Conservation (phyloP, 2,329 filamentous ascomycete genomes). For the Cercospora sojina region DNA sequence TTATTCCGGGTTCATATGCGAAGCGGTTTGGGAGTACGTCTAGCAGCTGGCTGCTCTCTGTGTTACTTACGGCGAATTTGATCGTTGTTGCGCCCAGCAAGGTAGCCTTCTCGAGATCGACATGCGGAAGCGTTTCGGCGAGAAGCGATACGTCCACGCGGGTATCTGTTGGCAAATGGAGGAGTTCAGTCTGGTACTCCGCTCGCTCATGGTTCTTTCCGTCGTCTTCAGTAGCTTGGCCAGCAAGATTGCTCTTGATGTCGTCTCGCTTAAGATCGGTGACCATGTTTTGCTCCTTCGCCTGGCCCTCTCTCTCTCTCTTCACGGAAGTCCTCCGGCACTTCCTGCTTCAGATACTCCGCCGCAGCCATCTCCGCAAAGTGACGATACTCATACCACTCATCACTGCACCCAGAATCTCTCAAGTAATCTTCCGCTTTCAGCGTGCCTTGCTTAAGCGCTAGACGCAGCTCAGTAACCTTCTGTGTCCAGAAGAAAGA, state of each 20-base stretch:
- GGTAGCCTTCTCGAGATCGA: neutral
- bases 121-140: neutral
- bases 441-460: slow-evolving; percentile 13
- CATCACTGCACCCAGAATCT: slow-evolving; percentile 19
- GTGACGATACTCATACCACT: slow-evolving; percentile 16
- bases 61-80: neutral
- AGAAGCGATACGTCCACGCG: neutral
- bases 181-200: neutral
- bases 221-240: neutral
- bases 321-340: slow-evolving; percentile 4
- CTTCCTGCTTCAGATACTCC: slow-evolving; percentile 17
- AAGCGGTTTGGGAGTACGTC: slow-evolving; percentile 22
- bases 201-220: neutral
- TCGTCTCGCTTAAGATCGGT: neutral
- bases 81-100: neutral
- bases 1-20: slow-evolving; percentile 14
- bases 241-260: neutral
- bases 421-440: slow-evolving; percentile 13
- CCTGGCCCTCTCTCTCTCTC: neutral
- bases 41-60: neutral
- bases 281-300: neutral
- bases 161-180: neutral
- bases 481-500: slow-evolving; percentile 23
- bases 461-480: slow-evolving; percentile 10
- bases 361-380: slow-evolving; percentile 25